These are phyloP conservation scores for Serendipita sp. DNA, from an alignment of 768 basidiomycete species.

Conservation along the genomic window DNA sequence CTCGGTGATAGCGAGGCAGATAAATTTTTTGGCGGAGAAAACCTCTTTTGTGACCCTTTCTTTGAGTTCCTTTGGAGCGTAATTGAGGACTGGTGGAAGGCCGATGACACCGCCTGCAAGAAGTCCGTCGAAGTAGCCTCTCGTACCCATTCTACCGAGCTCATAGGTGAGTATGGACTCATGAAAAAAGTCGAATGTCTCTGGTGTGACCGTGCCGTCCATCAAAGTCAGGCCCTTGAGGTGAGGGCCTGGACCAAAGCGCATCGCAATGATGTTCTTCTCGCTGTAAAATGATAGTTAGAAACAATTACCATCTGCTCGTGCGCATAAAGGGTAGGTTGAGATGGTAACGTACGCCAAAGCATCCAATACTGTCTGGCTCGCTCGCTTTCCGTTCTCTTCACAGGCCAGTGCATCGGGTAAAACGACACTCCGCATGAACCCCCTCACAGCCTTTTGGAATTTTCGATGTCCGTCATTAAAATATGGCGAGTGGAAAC, in stretches of 20 bases:
- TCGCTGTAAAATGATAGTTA: constrained; percentile 29
- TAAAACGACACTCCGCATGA: constrained; percentile 57
- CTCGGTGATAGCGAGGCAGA: constrained; percentile 83
- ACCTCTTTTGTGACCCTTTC: constrained; percentile 57
- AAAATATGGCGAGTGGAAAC: constrained; percentile 65
- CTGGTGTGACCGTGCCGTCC: constrained; percentile 57
- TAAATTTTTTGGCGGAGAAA: constrained; percentile 62
- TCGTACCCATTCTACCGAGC: constrained; percentile 63
- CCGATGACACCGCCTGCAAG: constrained; percentile 67
- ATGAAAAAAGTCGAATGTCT: constrained; percentile 91
- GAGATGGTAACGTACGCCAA: constrained; percentile 42
- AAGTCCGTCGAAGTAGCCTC: constrained; percentile 79
- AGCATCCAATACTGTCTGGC: constrained; percentile 70
- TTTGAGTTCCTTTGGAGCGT: constrained; percentile 54
- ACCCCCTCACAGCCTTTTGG: constrained; percentile 58
- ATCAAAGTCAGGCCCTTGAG: constrained; percentile 61
- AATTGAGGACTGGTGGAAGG: constrained; percentile 82
- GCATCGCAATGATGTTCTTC: constrained; percentile 71
- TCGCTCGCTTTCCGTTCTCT: constrained; percentile 73
- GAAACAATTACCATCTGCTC: neutral
- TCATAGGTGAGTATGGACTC: constrained; percentile 78
- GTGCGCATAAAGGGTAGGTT: neutral
- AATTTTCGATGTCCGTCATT: constrained; percentile 56
- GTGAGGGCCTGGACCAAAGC: constrained; percentile 81
- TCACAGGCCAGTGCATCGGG: constrained; percentile 68